phyloP scores from a whole-genome alignment of 2,329 filamentous ascomycete genomes.

The Penicillium sp. region DNA sequence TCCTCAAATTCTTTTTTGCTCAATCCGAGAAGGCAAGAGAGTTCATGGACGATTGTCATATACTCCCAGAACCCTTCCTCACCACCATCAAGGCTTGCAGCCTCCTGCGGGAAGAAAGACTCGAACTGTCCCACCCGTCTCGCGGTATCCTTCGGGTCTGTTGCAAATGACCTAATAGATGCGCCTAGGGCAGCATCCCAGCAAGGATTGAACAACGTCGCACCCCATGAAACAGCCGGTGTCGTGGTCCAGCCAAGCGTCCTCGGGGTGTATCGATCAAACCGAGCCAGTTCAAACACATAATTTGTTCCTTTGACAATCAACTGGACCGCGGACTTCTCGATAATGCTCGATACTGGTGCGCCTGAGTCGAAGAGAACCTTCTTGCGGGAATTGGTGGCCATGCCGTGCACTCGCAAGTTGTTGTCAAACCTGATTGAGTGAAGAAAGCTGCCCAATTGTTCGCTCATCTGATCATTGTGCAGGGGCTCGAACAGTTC shows the following conservation, averaged over 20 bases:
- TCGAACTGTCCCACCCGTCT: neutral
- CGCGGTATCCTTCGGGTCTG: neutral
- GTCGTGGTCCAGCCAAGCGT: conserved; percentile 3
- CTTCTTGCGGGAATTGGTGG: conserved; percentile 27
- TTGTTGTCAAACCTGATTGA: conserved; percentile 4
- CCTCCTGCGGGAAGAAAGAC: neutral
- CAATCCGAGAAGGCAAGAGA: conserved; percentile 20
- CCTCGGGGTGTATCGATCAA: conserved; percentile 34
- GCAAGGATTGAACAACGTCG: conserved; percentile 35
- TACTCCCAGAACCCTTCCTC: neutral
- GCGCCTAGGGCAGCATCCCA: conserved; percentile 43
- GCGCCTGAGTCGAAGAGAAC: conserved; percentile 29
- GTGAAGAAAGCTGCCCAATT: conserved; percentile 16
- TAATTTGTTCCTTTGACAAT: conserved; percentile 41
- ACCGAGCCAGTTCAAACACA: conserved; percentile 45
- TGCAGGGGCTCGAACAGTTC: conserved; percentile 40
- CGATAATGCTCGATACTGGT: conserved; percentile 34
- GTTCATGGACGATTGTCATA: neutral
- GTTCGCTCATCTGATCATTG: conserved; percentile 8
- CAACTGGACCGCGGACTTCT: conserved; percentile 42
- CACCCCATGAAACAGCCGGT: conserved; percentile 37
- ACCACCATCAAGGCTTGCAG: neutral
- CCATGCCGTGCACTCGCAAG: conserved; percentile 14
- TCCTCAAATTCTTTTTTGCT: neutral
- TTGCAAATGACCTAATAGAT: neutral